Evolutionary conservation across 805 yeast species (phyloP).

Genomic region (Starmerella riodocensis): DNA sequence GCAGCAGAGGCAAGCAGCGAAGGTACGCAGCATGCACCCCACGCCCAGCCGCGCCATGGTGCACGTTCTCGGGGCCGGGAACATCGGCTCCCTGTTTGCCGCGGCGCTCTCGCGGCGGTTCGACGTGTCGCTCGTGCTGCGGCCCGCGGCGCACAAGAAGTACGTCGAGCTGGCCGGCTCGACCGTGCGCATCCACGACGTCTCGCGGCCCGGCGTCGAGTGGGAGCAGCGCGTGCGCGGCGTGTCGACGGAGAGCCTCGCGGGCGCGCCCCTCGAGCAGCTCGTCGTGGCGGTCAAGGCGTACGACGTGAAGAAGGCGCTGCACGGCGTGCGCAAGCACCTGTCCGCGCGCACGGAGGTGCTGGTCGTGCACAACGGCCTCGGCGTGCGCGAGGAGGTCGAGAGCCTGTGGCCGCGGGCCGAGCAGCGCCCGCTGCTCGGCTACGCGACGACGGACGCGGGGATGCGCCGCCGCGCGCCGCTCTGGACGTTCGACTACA

Average conservation of each 20-base stretch:
- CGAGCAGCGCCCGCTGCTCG: constrained; percentile 40
- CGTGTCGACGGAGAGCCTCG: constrained; percentile 13
- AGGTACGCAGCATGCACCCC: neutral
- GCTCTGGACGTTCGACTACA: constrained; percentile 43
- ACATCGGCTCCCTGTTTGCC: constrained; percentile 40
- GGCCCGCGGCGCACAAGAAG: constrained; percentile 31
- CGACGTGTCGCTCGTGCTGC: constrained; percentile 32
- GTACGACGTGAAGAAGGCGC: constrained; percentile 53
- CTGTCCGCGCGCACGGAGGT: constrained; percentile 42
- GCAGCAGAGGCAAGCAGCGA: neutral
- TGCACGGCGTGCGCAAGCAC: constrained; percentile 39
- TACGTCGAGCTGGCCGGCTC: constrained; percentile 26
- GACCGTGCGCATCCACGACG: constrained; percentile 7
- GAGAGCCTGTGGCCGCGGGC: constrained; percentile 40
- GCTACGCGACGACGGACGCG: constrained; percentile 70
- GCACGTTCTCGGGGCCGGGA: constrained; percentile 40
- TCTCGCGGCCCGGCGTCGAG: constrained; percentile 32
- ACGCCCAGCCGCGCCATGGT: constrained; percentile 9
- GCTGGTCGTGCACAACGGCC: constrained; percentile 69
- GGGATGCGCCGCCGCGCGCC: constrained; percentile 50
- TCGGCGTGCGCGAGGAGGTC: constrained; percentile 54
- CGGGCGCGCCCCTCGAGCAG: constrained; percentile 35
- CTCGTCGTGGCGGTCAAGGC: constrained; percentile 72
- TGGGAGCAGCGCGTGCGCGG: constrained; percentile 15
- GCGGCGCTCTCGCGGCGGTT: constrained; percentile 32